A percentile compares a stretch with the other conserved stretches of the same genome.
Conservation (phyloP, 441 rosid species). For the Biscutella laevigata region DNA sequence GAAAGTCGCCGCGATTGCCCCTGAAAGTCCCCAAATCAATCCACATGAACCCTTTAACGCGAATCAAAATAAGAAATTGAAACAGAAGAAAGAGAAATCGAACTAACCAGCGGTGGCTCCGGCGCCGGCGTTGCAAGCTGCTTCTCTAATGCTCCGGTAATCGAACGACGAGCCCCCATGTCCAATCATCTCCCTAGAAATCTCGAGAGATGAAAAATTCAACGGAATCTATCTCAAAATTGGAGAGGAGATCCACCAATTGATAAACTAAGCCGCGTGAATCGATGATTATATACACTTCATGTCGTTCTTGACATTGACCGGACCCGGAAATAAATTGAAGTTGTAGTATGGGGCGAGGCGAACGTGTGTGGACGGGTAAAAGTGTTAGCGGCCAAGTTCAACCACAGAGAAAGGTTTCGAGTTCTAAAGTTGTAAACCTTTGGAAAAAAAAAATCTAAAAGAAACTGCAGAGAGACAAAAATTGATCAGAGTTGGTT, state of each 20-base stretch:
- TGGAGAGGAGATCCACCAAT: conserved; percentile 34
- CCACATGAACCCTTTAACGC: background rate
- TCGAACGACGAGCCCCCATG: conserved; percentile 31
- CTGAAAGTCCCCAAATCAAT: conserved; percentile 30
- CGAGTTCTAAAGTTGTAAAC: background rate
- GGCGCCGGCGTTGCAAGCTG: conserved; percentile 48
- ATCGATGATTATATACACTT: conserved; percentile 9
- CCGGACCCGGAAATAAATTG: conserved; percentile 14
- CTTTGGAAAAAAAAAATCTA: background rate
- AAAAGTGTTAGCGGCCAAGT: conserved; percentile 10
- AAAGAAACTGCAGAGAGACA: background rate
- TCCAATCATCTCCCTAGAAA: conserved; percentile 38
- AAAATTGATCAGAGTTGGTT: background rate
- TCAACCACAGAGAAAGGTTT: background rate
- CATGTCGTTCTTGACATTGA: conserved; percentile 21
- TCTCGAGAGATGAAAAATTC: background rate
- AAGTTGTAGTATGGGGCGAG: background rate
- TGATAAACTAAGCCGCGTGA: background rate
- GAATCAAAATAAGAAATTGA: background rate
- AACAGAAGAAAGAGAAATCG: background rate
- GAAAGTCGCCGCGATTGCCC: conserved; percentile 86
- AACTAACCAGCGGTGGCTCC: conserved; percentile 81
- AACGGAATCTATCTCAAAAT: conserved; percentile 15
- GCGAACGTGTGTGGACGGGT: conserved; percentile 22
- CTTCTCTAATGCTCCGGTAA: conserved; percentile 33